Evolutionary conservation across 75 land plant genomes (phyloP).

Genomic region (Azolla pinnata): DNA sequence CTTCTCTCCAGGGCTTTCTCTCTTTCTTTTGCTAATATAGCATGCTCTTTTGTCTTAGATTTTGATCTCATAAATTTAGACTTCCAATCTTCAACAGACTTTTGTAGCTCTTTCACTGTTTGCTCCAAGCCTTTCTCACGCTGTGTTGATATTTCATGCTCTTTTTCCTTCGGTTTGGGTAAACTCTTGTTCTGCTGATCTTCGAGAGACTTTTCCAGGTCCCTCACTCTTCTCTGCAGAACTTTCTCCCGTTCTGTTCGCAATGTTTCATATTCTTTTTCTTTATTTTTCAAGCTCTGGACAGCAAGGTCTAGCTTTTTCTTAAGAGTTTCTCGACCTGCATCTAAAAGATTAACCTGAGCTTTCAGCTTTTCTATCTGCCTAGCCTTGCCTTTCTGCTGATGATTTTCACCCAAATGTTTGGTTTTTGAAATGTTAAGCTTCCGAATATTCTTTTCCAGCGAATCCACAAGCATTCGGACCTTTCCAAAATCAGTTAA

Average conservation of each 20-base stretch:
- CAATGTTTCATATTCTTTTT: background rate
- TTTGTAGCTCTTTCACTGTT: background rate
- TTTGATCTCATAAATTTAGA: background rate
- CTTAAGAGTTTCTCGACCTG: background rate
- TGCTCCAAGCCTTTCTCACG: too few relatives aligned
- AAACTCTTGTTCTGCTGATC: too few relatives aligned
- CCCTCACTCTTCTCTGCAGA: background rate
- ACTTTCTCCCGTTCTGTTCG: background rate
- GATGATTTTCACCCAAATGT: conserved; percentile 1
- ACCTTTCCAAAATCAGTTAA: background rate
- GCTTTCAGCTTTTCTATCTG: background rate
- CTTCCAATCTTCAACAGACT: background rate
- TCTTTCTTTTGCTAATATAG: background rate
- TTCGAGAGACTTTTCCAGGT: background rate
- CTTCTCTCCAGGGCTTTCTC: background rate
- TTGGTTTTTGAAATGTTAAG: background rate
- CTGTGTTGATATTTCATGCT: too few relatives aligned
- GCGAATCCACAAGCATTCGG: background rate
- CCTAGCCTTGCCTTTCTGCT: background rate
- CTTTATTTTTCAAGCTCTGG: background rate
- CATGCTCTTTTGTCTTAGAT: background rate
- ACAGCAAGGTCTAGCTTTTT: background rate
- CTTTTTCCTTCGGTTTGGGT: too few relatives aligned
- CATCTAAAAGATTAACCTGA: background rate
- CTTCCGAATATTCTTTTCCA: conserved; percentile 1